phyloP scores from a whole-genome alignment of 495 filamentous ascomycete genomes.

The Tuber calosporum region DNA sequence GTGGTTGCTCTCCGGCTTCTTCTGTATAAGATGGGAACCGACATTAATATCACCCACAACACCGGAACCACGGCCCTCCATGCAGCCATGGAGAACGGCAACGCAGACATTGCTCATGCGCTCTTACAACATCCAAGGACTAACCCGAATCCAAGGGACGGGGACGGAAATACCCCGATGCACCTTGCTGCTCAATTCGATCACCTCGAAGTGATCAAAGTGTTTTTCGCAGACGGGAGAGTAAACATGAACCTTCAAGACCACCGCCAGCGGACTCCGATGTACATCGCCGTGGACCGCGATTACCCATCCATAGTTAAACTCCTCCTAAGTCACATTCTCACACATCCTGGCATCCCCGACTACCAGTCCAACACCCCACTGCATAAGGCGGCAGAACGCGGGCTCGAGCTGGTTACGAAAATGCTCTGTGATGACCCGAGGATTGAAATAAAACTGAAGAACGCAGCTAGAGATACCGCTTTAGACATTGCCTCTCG shows the following conservation, averaged over 20 bases:
- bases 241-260: neutral
- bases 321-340: neutral
- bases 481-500: neutral
- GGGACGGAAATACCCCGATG: neutral
- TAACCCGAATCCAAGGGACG: neutral
- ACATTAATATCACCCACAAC: neutral
- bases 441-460: neutral
- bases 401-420: neutral
- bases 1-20: neutral
- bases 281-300: neutral
- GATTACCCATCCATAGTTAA: neutral
- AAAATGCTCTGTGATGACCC: neutral
- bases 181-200: neutral
- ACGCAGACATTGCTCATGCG: neutral
- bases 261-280: neutral
- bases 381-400: slow-evolving; percentile 2
- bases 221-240: neutral
- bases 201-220: neutral
- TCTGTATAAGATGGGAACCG: neutral
- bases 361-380: neutral
- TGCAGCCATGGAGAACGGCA: neutral
- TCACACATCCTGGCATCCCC: neutral
- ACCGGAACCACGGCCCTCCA: neutral
- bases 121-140: neutral
- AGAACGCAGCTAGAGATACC: neutral